These are phyloP conservation scores for Aegle marmelos DNA, from an alignment of 345 rosid genomes.

Conservation along the genomic window DNA sequence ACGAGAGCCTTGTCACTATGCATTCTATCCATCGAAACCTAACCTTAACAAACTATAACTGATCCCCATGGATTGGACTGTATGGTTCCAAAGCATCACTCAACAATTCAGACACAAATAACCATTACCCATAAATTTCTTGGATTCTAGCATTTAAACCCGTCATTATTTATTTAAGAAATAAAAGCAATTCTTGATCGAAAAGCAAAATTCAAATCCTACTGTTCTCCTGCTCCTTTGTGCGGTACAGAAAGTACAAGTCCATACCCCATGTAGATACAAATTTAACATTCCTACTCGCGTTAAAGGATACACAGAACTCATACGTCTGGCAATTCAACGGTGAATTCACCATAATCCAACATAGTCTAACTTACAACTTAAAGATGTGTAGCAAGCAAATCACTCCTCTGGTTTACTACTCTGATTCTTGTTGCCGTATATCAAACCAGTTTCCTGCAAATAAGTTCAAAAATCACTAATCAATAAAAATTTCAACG, in stretches of 20 bases:
- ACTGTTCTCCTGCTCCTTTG: neutral
- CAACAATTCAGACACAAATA: neutral
- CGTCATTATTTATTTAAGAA: neutral
- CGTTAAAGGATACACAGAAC: neutral
- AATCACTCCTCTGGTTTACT: constrained; percentile 28
- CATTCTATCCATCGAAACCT: too few relatives aligned
- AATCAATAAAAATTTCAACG: neutral
- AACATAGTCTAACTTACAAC: constrained; percentile 17
- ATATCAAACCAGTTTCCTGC: constrained; percentile 70
- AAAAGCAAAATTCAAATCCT: neutral
- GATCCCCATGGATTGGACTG: too few relatives aligned
- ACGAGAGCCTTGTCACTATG: too few relatives aligned
- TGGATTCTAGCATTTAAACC: too few relatives aligned
- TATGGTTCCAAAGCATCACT: too few relatives aligned
- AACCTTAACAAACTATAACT: too few relatives aligned
- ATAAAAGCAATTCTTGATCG: neutral
- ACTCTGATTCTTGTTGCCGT: constrained; percentile 55
- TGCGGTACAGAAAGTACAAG: neutral
- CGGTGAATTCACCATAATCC: neutral
- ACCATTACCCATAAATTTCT: neutral
- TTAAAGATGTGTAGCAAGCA: neutral
- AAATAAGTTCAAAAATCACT: neutral
- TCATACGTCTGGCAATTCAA: neutral
- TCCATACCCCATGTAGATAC: neutral
- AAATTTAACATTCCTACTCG: neutral